Conservation (phyloP, 1,139 yeast genomes). For the Hansenula sp. region DNA sequence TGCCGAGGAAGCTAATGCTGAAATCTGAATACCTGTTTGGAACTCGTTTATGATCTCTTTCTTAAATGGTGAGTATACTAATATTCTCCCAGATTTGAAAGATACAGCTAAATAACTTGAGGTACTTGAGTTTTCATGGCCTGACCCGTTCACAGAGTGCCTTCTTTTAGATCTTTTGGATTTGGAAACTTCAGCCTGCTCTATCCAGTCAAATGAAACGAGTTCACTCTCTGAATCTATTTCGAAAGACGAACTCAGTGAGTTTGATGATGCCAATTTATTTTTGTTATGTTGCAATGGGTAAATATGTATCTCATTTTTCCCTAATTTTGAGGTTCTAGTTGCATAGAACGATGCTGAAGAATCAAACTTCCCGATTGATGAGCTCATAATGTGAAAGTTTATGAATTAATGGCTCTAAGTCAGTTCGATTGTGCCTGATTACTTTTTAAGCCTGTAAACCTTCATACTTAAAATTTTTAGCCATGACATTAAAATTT, state of each 20-base stretch:
- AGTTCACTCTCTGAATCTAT: slow-evolving; percentile 25
- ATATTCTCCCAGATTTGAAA: slow-evolving; percentile 35
- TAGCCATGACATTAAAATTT: slow-evolving; percentile 1
- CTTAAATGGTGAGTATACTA: slow-evolving; percentile 38
- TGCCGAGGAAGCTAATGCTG: slow-evolving; percentile 18
- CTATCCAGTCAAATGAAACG: slow-evolving; percentile 21
- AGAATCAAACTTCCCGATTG: slow-evolving; percentile 4
- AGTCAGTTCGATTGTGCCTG: too few relatives aligned
- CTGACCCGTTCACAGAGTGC: slow-evolving; percentile 7
- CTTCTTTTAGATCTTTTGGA: slow-evolving; percentile 5
- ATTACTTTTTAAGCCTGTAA: not conserved
- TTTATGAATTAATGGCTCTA: too few relatives aligned
- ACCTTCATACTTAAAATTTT: not conserved
- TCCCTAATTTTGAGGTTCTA: slow-evolving; percentile 1
- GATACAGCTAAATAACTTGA: slow-evolving; percentile 32
- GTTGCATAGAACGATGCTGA: slow-evolving; percentile 4
- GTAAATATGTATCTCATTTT: slow-evolving; percentile 19
- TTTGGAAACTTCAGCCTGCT: slow-evolving; percentile 1
- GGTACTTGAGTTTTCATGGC: slow-evolving; percentile 1
- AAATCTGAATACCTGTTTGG: slow-evolving; percentile 25
- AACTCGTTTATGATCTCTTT: slow-evolving; percentile 35
- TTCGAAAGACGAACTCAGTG: slow-evolving; percentile 20
- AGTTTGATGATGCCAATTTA: slow-evolving; percentile 7
- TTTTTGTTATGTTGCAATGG: slow-evolving; percentile 9
- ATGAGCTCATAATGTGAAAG: not conserved